A percentile compares a stretch with the other conserved stretches of the same genome.
Conservation (phyloP, 2,329 filamentous ascomycete species). For the Cryphonectria naterciae region DNA sequence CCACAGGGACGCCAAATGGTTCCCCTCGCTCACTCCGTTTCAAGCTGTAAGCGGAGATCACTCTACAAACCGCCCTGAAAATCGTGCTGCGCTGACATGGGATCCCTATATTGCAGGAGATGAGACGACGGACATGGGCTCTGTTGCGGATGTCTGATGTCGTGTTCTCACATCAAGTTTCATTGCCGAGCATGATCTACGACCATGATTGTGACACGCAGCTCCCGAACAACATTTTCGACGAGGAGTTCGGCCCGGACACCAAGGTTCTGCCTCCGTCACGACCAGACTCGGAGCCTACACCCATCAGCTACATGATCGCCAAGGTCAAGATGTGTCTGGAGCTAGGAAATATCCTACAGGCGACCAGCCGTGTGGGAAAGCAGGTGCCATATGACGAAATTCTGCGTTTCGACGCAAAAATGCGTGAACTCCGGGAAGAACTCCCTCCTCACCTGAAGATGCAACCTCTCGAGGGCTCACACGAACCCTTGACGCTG, state of each 20-base stretch:
- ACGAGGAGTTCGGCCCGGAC: slow-evolving; percentile 75
- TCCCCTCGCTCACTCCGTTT: slow-evolving; percentile 71
- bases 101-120: slow-evolving; percentile 56
- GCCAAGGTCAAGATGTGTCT: slow-evolving; percentile 70
- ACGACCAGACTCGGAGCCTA: slow-evolving; percentile 70
- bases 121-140: slow-evolving; percentile 70
- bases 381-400: slow-evolving; percentile 65
- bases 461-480: slow-evolving; percentile 74
- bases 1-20: slow-evolving; percentile 77
- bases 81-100: neutral
- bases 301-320: slow-evolving; percentile 79
- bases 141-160: slow-evolving; percentile 74
- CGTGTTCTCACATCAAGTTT: slow-evolving; percentile 76
- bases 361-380: slow-evolving; percentile 62
- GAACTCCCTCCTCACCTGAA: slow-evolving; percentile 80
- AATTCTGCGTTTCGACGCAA: slow-evolving; percentile 64
- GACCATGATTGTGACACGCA: slow-evolving; percentile 76
- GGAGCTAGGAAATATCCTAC: slow-evolving; percentile 73
- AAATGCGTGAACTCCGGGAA: slow-evolving; percentile 63
- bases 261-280: slow-evolving; percentile 70
- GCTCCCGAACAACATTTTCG: slow-evolving; percentile 77
- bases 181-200: slow-evolving; percentile 70
- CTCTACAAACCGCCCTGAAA: neutral
- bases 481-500: slow-evolving; percentile 78
- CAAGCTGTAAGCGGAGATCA: slow-evolving; percentile 59